Conservation (phyloP, 305 asterid species). For the Fraxinus velutina region DNA sequence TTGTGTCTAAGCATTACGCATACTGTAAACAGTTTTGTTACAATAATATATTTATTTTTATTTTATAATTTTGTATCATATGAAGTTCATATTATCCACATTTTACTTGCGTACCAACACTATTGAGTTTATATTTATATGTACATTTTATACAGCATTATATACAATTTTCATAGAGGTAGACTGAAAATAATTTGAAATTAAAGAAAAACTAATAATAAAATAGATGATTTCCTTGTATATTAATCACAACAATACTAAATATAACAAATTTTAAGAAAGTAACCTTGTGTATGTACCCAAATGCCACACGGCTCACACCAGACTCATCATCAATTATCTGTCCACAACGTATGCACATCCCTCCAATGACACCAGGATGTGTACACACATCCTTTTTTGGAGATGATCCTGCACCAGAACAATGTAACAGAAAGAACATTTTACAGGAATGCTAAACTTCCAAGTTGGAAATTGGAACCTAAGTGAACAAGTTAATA, state of each 20-base stretch:
- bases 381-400: slow-evolving; percentile 48
- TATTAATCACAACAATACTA: background rate
- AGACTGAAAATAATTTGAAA: background rate
- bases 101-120: background rate
- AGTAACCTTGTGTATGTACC: slow-evolving; percentile 54
- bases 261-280: background rate
- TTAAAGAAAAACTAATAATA: background rate
- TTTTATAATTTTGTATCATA: background rate
- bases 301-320: slow-evolving; percentile 66
- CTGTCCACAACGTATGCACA: slow-evolving; percentile 80
- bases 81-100: background rate
- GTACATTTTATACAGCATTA: background rate
- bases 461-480: background rate
- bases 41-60: background rate
- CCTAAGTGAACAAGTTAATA: background rate
- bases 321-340: slow-evolving; percentile 67
- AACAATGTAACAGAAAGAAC: background rate
- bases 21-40: background rate
- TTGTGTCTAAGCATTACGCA: background rate
- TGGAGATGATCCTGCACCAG: slow-evolving; percentile 35
- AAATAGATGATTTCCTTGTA: background rate
- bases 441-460: background rate
- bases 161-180: background rate
- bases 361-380: slow-evolving; percentile 84
- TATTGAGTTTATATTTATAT: background rate